Evolutionary conservation across 2,329 filamentous ascomycete species (phyloP).

Genomic region (Neurospora sp.): DNA sequence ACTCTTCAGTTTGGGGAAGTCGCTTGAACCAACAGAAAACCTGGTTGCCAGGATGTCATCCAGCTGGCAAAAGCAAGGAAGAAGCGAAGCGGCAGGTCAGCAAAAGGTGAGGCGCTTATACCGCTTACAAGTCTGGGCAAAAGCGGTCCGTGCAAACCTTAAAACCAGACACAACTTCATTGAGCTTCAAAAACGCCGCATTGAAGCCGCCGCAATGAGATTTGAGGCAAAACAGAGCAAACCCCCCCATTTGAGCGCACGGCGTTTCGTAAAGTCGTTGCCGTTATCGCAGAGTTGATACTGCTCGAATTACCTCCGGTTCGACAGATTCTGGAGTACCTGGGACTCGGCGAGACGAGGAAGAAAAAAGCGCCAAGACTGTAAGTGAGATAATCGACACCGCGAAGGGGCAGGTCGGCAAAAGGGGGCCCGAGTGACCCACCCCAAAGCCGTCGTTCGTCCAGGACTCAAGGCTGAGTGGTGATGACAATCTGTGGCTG

Average conservation of each 20-base stretch:
- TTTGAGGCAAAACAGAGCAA: neutral
- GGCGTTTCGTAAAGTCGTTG: neutral
- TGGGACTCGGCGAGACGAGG: neutral
- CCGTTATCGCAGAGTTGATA: neutral
- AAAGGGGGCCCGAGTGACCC: neutral
- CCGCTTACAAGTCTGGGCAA: neutral
- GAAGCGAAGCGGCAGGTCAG: neutral
- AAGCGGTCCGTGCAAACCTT: neutral
- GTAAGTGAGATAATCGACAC: neutral
- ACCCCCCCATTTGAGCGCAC: neutral
- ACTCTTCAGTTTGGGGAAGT: neutral
- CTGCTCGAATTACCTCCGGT: neutral
- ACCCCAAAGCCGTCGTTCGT: neutral
- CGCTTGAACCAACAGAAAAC: neutral
- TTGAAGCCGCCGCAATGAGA: neutral
- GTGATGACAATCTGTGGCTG: neutral
- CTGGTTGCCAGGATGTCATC: neutral
- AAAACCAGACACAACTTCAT: neutral
- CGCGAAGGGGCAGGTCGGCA: neutral
- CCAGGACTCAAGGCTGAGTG: neutral
- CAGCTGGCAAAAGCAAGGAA: neutral
- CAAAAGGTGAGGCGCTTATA: neutral
- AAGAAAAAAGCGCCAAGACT: neutral
- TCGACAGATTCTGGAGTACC: neutral
- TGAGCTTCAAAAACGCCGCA: neutral